Base-by-base conservation (phyloP, 345 rosid genomes). In the Eucalyptus caleyi region DNA sequence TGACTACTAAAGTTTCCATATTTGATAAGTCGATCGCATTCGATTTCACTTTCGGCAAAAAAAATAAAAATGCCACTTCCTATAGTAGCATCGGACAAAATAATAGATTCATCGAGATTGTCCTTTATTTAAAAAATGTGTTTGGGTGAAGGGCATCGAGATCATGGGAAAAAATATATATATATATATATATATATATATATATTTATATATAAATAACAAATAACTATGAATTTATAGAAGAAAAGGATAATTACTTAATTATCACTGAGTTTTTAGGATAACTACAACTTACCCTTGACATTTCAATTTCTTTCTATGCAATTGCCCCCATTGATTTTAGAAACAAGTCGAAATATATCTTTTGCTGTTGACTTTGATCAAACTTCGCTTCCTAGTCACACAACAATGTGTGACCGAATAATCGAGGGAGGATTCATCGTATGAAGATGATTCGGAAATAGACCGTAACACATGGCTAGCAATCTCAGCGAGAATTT, bases 31-130 rank as follows among this genome's bases (percentile, higher is more conserved):
- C 77, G 11, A 16, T n/a, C 3, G 3, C n/a, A 16, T 15, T n/a
- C 40, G 37, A n/a, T n/a, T 8, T 65, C 21, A n/a, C 77, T 65
- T 62, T 27, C 32, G 32, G 8, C 16, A 13, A 62, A 12, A 62
- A 11, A 60, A 62, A 65, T 1, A 8, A 65, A n/a, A 65, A 16
- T 16, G 40, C 2, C 19, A 32, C 77, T n/a, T 65, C 21, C 21
- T 65, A n/a, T 65, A 16, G 3, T 65, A n/a, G 37, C 40, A 16
- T 0, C 11, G 0, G 21, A 14, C 1, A 4, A 2, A 13, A 30
- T 13, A 7, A 27, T 13, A 62, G 6, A 30, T 62, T 30, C 2
- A 62, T 30, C 1, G 1, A 0, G 5, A 30, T 30, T 0, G 4
- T 12, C 15, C 4, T 13, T 12, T 27, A 60, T 60, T 30, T 60